A percentile compares a stretch with the other conserved stretches of the same genome.
Evolutionary conservation across 345 rosid genomes (phyloP).

Genomic region (Lagerstroemia speciosa): DNA sequence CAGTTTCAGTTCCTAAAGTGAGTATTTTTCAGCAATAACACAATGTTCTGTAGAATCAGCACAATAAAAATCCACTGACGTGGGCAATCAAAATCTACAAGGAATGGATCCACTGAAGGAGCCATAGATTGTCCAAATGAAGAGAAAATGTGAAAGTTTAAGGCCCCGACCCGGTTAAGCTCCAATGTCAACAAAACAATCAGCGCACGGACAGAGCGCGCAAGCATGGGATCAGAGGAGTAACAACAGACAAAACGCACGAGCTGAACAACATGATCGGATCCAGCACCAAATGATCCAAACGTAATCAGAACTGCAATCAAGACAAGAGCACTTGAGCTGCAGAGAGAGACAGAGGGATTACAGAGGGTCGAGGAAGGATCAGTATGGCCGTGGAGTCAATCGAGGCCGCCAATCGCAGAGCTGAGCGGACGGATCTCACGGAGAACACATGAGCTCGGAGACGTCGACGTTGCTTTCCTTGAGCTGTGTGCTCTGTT

Average conservation of each 20-base stretch:
- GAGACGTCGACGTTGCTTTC: conserved; percentile 2
- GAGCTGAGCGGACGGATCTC: not conserved
- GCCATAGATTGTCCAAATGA: not conserved
- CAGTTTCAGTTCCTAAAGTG: not conserved
- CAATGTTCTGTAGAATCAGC: not conserved
- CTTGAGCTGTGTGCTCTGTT: conserved; percentile 9
- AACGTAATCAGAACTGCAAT: not conserved
- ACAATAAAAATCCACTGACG: not conserved
- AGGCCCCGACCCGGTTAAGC: not conserved
- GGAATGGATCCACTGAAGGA: not conserved
- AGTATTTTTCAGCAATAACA: not conserved
- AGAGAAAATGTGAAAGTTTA: not conserved
- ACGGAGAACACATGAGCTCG: not conserved
- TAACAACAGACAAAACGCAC: conserved; percentile 1
- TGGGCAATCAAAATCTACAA: not conserved
- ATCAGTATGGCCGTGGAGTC: not conserved
- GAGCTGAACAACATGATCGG: not conserved
- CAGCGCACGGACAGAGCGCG: not conserved
- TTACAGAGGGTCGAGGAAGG: conserved; percentile 5
- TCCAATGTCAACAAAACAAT: not conserved
- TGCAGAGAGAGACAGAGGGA: not conserved
- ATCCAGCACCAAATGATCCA: not conserved
- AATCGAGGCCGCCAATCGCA: not conserved
- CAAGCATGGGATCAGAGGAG: not conserved
- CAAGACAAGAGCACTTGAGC: not conserved